Conservation (phyloP, 2,329 filamentous ascomycete genomes). For the Beauveria australis region DNA sequence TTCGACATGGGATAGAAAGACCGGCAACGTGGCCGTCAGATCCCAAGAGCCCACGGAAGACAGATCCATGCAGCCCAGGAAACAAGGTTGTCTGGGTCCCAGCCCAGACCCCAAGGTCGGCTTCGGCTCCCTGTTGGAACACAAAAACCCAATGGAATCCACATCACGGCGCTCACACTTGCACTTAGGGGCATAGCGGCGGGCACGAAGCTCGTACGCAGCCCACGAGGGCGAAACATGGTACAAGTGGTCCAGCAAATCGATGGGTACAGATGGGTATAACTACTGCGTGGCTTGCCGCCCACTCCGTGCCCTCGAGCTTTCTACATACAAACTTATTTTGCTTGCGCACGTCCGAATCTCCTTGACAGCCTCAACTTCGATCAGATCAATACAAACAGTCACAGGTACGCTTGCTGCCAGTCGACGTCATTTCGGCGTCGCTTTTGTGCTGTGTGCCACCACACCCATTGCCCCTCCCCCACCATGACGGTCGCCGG, state of each 20-base stretch:
- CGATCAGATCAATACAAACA: background rate
- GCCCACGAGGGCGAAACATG: slow-evolving; percentile 6
- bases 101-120: slow-evolving; percentile 3
- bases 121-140: slow-evolving; percentile 6
- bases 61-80: background rate
- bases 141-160: slow-evolving; percentile 9
- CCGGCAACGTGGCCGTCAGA: background rate
- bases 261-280: background rate
- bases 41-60: background rate
- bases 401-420: slow-evolving; percentile 1
- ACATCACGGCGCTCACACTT: slow-evolving; percentile 35
- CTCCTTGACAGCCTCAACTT: background rate
- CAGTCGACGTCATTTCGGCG: slow-evolving; percentile 1
- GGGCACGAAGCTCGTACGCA: slow-evolving; percentile 10
- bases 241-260: background rate
- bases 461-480: slow-evolving; percentile 9
- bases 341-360: background rate
- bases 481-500: slow-evolving; percentile 5
- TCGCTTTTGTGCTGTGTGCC: background rate
- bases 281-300: slow-evolving; percentile 1
- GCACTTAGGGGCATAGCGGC: slow-evolving; percentile 50
- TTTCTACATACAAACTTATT: background rate
- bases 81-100: slow-evolving; percentile 2
- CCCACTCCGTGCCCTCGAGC: background rate
- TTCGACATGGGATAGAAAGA: background rate